Evolutionary conservation across 371 early-diverging fungal species (phyloP).

Genomic region (Apophysomyces variabilis): DNA sequence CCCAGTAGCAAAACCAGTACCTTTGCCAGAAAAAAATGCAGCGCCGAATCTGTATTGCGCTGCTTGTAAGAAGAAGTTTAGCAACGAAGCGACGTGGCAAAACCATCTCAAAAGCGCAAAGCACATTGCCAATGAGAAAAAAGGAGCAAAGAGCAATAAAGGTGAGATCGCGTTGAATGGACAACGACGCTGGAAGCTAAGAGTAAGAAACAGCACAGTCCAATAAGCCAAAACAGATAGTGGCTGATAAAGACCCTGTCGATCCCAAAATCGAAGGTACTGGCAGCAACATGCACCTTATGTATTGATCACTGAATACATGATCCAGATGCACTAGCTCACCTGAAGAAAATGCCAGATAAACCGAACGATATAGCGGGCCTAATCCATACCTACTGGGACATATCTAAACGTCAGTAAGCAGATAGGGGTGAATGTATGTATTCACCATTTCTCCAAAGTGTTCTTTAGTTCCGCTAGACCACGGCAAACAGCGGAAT

Average conservation of each 20-base stretch:
- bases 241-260: not conserved
- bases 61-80: constrained; percentile 52
- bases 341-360: constrained; percentile 16
- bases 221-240: not conserved
- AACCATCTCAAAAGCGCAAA: constrained; percentile 52
- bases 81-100: constrained; percentile 37
- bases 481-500: constrained; percentile 28
- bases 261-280: not conserved
- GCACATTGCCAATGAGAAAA: constrained; percentile 46
- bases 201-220: constrained; percentile 3
- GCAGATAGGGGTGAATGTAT: too few relatives aligned
- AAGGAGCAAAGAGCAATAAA: constrained; percentile 17
- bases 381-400: constrained; percentile 27
- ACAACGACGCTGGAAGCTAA: not conserved
- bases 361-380: constrained; percentile 19
- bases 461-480: constrained; percentile 28
- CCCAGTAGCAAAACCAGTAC: not conserved
- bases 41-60: constrained; percentile 39
- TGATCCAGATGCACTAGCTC: constrained; percentile 20
- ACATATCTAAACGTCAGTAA: constrained; percentile 13
- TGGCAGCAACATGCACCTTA: not conserved
- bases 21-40: not conserved
- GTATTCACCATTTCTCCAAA: not conserved
- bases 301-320: not conserved
- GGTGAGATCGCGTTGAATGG: not conserved